phyloP scores from a whole-genome alignment of 495 filamentous ascomycete genomes.

The Elasticomyces elasticus region DNA sequence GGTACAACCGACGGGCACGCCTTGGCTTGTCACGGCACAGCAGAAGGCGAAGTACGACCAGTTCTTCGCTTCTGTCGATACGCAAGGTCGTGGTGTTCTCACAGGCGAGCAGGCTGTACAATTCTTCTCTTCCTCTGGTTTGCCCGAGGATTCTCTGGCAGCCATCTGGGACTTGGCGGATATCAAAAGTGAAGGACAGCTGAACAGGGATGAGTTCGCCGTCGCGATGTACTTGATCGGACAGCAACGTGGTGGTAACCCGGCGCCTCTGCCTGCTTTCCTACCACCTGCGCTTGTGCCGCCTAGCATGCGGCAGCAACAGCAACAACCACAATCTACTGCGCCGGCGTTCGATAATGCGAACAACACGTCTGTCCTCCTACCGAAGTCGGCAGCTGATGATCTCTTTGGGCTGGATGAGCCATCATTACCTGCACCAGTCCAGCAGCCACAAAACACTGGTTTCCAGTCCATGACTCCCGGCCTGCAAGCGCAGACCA shows the following conservation, averaged over 20 bases:
- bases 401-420: constrained; percentile 86
- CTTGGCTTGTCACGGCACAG: constrained; percentile 71
- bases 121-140: constrained; percentile 84
- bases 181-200: constrained; percentile 77
- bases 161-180: constrained; percentile 96
- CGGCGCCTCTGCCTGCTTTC: constrained; percentile 48
- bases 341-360: constrained; percentile 44
- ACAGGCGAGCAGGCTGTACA: constrained; percentile 90
- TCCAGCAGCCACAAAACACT: constrained; percentile 52
- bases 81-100: constrained; percentile 65
- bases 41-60: constrained; percentile 82
- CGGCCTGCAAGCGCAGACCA: constrained; percentile 8
- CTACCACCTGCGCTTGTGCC: constrained; percentile 77
- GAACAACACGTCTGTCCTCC: constrained; percentile 34
- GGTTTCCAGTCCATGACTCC: constrained; percentile 6
- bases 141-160: constrained; percentile 84
- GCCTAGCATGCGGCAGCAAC: constrained; percentile 71
- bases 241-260: constrained; percentile 52
- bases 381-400: constrained; percentile 69
- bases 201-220: constrained; percentile 84
- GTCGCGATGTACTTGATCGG: constrained; percentile 96
- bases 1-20: constrained; percentile 53
- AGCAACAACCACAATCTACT: constrained; percentile 36
- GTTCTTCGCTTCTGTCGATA: constrained; percentile 75
- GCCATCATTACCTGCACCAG: constrained; percentile 37